Percentiles rank a stretch among this genome's conserved stretches.
Conservation (phyloP, 139 green algal species). For the Chlamydomonas asymmetrica region DNA sequence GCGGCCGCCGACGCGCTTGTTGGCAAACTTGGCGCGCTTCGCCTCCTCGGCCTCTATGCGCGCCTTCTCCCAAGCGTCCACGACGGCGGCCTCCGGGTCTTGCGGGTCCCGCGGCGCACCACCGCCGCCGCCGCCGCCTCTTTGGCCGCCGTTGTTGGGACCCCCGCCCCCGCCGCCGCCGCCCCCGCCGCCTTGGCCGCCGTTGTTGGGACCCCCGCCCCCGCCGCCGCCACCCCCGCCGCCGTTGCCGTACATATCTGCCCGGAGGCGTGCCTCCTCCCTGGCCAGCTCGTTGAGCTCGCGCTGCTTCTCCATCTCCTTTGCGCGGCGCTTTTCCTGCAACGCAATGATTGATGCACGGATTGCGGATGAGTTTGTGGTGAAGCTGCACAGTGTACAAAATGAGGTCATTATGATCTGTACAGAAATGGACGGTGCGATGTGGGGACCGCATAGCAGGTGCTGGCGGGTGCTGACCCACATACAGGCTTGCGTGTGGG, state of each 20-base stretch:
- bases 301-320: conserved; percentile 30
- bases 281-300: conserved; percentile 21
- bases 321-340: conserved; percentile 36
- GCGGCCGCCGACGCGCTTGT: conserved; percentile 2
- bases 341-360: too few relatives aligned
- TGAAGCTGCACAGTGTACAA: too few relatives aligned
- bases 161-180: not conserved
- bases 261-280: conserved; percentile 24
- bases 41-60: conserved; percentile 31
- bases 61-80: conserved; percentile 39
- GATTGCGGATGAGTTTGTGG: too few relatives aligned
- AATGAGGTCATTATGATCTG: too few relatives aligned
- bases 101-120: too few relatives aligned
- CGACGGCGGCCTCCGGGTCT: conserved; percentile 16
- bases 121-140: too few relatives aligned
- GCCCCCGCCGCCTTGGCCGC: not conserved
- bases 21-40: conserved; percentile 26
- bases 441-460: too few relatives aligned
- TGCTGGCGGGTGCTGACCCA: too few relatives aligned
- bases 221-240: not conserved
- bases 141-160: too few relatives aligned
- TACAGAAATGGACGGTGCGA: too few relatives aligned
- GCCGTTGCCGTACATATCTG: not conserved
- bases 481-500: too few relatives aligned
- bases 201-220: too few relatives aligned